Evolutionary conservation across 2,329 filamentous ascomycete genomes (phyloP), one percentile per base, ranked within the genome.

Genomic region (Colletotrichum tabaci): DNA sequence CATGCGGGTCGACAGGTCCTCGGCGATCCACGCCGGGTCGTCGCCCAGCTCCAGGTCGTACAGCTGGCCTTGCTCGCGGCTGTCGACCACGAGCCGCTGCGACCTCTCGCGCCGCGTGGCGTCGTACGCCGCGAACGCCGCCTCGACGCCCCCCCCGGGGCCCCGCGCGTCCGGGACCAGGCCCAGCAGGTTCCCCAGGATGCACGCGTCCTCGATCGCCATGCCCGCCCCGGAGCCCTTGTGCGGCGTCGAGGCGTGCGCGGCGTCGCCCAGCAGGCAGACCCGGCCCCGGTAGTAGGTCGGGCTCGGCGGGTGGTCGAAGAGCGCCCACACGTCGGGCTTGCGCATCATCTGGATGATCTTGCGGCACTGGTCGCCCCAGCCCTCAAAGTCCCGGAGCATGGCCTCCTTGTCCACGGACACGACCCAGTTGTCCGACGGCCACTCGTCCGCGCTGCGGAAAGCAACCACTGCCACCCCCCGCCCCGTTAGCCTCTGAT

Each of bases 241-340:
- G 56, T 75, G 77, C 0, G 77, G 77, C 1, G 74, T 76, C 15
- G 73, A 74, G 8, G 76, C 76, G 61, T 78, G 76, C 1, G 77
- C 76, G 2, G 76, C 76, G 63, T 78, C 76, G 16, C 76, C 76
- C 1, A 77, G 72, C 12, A 78, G 73, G 42, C 76, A 77, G 0
- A 76, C 65, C 2, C 71, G 71, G 1, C 73, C 73, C 1, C 71
- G 56, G 61, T 65, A 55, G n/a, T 75, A 76, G 4, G 72, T 74
- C 12, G 50, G 47, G 23, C 67, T 71, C 15, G 66, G 70, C 42
- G 70, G 70, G 55, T 70, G 66, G 30, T 72, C 61, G n/a, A 72
- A 72, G 6, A 72, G 67, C 4, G 70, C 70, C 70, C 70, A 72
- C 13, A 70, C 61, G 35, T 71, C 66, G 16, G 66, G 55, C 47